Percentiles rank a stretch among this genome's conserved stretches.
Conservation (phyloP, 371 early-diverging fungal species). For the Cokeromyces recurvatus region DNA sequence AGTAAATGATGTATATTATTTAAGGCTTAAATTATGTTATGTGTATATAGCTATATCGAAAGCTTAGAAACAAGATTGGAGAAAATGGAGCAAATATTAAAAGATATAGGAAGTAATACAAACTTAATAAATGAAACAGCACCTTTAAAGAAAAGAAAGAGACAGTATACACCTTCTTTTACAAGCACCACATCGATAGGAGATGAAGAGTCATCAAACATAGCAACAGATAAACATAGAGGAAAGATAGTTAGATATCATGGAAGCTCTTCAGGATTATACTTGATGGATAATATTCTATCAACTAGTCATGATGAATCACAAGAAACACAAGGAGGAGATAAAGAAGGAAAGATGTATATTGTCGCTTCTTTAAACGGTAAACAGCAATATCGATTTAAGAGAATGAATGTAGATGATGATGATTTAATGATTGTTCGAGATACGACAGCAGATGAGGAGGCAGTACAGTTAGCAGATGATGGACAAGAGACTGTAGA, state of each 20-base stretch:
- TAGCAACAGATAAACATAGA: not conserved
- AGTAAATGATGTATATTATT: too few relatives aligned
- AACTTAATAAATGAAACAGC: too few relatives aligned
- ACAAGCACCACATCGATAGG: too few relatives aligned
- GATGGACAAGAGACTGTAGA: conserved; percentile 20
- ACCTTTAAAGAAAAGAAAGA: too few relatives aligned
- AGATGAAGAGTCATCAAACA: too few relatives aligned
- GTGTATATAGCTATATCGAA: conserved; percentile 34
- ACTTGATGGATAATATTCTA: conserved; percentile 30
- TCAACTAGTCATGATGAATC: not conserved
- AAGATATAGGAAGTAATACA: conserved; percentile 9
- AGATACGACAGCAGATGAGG: conserved; percentile 28
- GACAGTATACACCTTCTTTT: too few relatives aligned
- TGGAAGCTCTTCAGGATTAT: conserved; percentile 46
- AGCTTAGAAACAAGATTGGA: conserved; percentile 33
- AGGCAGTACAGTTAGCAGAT: conserved; percentile 9
- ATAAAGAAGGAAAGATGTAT: conserved; percentile 5
- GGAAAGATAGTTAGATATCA: conserved; percentile 31
- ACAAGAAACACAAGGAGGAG: not conserved
- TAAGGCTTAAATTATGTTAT: too few relatives aligned
- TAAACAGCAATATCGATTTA: conserved; percentile 4
- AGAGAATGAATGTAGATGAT: conserved; percentile 23
- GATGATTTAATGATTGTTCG: conserved; percentile 36
- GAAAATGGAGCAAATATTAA: conserved; percentile 34
- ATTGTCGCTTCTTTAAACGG: conserved; percentile 4